These are phyloP conservation scores for Zea luxurians DNA, from an alignment of 176 grass and related monocot species.

Conservation along the genomic window DNA sequence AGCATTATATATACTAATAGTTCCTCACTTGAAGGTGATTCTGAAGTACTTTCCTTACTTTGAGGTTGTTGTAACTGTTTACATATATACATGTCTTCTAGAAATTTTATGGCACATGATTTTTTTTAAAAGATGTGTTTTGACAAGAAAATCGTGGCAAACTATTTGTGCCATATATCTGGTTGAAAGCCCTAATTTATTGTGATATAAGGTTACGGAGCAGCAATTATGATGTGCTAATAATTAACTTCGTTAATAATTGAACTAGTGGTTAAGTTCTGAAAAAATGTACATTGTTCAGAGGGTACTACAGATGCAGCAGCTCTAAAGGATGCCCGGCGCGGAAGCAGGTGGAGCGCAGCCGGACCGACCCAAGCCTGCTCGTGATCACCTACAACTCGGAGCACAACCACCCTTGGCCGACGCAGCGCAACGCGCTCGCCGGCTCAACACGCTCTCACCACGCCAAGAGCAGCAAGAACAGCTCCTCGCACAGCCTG, in stretches of 20 bases:
- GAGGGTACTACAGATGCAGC: constrained; percentile 97
- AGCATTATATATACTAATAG: not conserved
- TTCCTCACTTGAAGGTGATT: not conserved
- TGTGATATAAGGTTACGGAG: not conserved
- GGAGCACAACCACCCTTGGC: constrained; percentile 99
- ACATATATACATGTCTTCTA: not conserved
- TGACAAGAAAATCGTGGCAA: not conserved
- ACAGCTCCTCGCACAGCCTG: constrained; percentile 29
- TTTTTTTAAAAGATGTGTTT: not conserved
- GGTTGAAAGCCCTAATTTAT: not conserved
- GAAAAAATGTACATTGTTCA: constrained; percentile 25
- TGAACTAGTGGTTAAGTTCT: not conserved
- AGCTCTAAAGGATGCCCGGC: constrained; percentile 97
- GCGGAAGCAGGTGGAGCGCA: constrained; percentile 96
- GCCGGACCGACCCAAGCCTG: constrained; percentile 90
- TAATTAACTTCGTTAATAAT: not conserved
- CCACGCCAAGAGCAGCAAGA: constrained; percentile 64
- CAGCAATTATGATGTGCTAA: not conserved
- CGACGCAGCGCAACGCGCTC: constrained; percentile 91
- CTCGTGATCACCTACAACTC: constrained; percentile 98
- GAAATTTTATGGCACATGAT: not conserved
- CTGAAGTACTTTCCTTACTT: not conserved
- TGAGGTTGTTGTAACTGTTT: not conserved
- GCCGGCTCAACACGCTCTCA: constrained; percentile 81
- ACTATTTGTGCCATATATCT: not conserved